A percentile compares a stretch with the other conserved stretches of the same genome.
phyloP scores from a whole-genome alignment of 805 yeast species.

The Zygosaccharomyces pseudorouxii region DNA sequence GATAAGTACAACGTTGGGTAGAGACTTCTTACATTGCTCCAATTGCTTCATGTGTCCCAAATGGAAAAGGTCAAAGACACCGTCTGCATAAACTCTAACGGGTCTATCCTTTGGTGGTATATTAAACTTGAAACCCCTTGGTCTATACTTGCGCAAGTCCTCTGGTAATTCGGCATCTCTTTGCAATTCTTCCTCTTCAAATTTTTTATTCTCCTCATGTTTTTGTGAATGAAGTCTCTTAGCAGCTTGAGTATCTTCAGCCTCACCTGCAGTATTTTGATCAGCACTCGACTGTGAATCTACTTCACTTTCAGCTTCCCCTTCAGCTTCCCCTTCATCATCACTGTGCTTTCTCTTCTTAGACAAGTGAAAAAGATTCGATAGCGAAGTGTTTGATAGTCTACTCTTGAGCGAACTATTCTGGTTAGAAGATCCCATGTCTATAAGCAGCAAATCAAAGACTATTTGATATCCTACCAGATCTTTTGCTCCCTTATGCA shows the following conservation, averaged over 20 bases:
- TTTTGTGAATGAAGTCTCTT: slow-evolving; percentile 19
- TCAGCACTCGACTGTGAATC: slow-evolving; percentile 10
- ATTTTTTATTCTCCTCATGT: slow-evolving; percentile 24
- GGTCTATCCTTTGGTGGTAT: slow-evolving; percentile 83
- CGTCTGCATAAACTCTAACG: slow-evolving; percentile 94
- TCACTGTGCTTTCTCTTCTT: slow-evolving; percentile 24
- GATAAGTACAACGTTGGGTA: slow-evolving; percentile 77
- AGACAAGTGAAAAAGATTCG: slow-evolving; percentile 32
- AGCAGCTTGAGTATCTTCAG: neutral
- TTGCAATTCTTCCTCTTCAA: slow-evolving; percentile 47
- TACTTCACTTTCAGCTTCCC: slow-evolving; percentile 28
- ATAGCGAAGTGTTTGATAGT: slow-evolving; percentile 30
- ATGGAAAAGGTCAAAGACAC: slow-evolving; percentile 94
- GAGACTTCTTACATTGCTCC: slow-evolving; percentile 92
- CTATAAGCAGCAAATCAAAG: neutral
- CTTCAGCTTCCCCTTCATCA: slow-evolving; percentile 32
- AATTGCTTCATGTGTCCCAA: slow-evolving; percentile 96
- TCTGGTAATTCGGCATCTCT: slow-evolving; percentile 64
- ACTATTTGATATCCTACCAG: neutral
- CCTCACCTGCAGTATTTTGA: slow-evolving; percentile 2
- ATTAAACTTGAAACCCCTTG: slow-evolving; percentile 71
- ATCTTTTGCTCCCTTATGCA: neutral
- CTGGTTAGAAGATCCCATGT: slow-evolving; percentile 1
- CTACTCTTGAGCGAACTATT: slow-evolving; percentile 25
- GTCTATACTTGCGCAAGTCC: slow-evolving; percentile 71